Conservation (phyloP, 148 eudicot genomes). For the Spergularia bocconei region DNA sequence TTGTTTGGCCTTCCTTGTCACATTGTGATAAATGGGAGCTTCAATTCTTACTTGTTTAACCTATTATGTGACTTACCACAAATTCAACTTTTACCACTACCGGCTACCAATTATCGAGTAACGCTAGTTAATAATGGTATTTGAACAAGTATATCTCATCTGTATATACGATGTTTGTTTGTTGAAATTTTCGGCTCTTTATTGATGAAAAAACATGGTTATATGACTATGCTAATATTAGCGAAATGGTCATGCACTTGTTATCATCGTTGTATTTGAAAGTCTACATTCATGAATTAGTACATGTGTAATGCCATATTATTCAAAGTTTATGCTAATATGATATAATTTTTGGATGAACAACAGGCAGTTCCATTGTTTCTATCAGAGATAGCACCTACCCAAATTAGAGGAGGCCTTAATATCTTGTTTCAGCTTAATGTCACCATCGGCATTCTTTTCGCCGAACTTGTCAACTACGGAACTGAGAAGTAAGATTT, state of each 20-base stretch:
- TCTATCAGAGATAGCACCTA: slow-evolving; percentile 91
- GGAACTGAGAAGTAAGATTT: slow-evolving; percentile 68
- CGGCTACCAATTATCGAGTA: no score
- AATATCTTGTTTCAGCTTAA: slow-evolving; percentile 87
- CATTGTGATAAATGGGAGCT: neutral
- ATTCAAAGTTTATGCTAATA: no score
- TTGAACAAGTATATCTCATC: no score
- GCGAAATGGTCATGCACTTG: no score
- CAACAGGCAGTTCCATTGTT: slow-evolving; percentile 89
- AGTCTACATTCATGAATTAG: no score
- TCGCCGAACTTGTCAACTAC: slow-evolving; percentile 78
- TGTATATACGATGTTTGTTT: no score
- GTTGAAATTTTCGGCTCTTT: no score
- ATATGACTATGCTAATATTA: no score
- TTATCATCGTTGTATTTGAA: no score
- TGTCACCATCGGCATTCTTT: slow-evolving; percentile 85
- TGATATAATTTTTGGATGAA: neutral
- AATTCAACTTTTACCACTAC: neutral
- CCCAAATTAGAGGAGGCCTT: slow-evolving; percentile 77
- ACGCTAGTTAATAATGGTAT: no score
- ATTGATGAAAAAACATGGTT: no score
- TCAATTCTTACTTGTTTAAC: neutral
- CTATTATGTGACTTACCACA: neutral
- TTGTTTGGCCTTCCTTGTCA: neutral
- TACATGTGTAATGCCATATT: no score